Conservation (phyloP, 164 flowering plant species). For the Buxus sempervirens region DNA sequence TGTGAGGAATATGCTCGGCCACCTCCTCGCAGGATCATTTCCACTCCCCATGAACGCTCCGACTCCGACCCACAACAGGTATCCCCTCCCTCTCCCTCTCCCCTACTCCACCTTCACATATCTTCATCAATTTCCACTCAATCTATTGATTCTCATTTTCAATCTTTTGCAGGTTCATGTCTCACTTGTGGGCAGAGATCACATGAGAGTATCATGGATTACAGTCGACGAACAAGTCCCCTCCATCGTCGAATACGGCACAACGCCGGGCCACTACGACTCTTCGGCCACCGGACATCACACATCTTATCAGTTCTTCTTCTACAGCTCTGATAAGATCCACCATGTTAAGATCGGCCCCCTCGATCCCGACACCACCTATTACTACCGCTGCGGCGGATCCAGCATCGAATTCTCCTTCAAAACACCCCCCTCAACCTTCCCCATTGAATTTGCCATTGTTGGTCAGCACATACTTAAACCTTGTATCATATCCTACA, state of each 20-base stretch:
- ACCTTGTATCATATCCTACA: too few species aligned
- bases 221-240: constrained; percentile 32
- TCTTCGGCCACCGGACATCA: constrained; percentile 42
- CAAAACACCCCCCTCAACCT: constrained; percentile 63
- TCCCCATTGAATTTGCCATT: constrained; percentile 68
- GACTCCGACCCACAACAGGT: constrained; percentile 61
- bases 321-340: constrained; percentile 66
- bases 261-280: constrained; percentile 35
- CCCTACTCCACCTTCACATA: not conserved
- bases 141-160: not conserved
- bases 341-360: constrained; percentile 80
- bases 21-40: constrained; percentile 31
- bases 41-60: constrained; percentile 28
- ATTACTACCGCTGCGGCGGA: constrained; percentile 74
- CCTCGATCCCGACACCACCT: constrained; percentile 47
- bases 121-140: too few species aligned
- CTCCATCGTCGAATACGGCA: constrained; percentile 66
- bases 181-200: constrained; percentile 55
- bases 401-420: constrained; percentile 54
- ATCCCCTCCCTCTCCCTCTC: constrained; percentile 16
- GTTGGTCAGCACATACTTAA: constrained; percentile 54
- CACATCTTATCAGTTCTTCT: constrained; percentile 53
- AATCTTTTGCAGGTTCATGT: constrained; percentile 56
- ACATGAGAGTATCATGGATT: constrained; percentile 65
- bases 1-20: constrained; percentile 35